A percentile compares a stretch with the other conserved stretches of the same genome.
phyloP scores from a whole-genome alignment of 2,329 filamentous ascomycete species.

The Escovopsis sp. region DNA sequence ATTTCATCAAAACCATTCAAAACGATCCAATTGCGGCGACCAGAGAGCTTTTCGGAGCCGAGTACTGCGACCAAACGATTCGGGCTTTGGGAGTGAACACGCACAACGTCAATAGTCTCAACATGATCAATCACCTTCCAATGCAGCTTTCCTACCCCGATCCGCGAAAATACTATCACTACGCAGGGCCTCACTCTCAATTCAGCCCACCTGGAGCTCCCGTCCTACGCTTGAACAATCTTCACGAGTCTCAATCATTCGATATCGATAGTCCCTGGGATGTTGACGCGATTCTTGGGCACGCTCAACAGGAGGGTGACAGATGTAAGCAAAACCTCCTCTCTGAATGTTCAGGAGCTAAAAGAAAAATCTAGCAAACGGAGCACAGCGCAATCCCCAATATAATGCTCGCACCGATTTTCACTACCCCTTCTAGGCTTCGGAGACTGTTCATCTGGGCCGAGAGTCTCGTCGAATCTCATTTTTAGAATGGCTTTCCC shows the following conservation, averaged over 20 bases:
- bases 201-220: constrained; percentile 2
- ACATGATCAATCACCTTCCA: constrained; percentile 7
- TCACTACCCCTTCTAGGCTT: constrained; percentile 1
- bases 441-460: neutral
- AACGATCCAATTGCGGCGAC: constrained; percentile 9
- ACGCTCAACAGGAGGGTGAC: constrained; percentile 7
- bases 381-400: neutral
- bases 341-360: neutral
- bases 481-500: neutral
- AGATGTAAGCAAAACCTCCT: constrained; percentile 5
- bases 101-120: constrained; percentile 7
- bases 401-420: constrained; percentile 1
- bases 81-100: constrained; percentile 5
- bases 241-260: constrained; percentile 9
- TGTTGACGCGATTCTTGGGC: constrained; percentile 9
- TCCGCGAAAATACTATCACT: constrained; percentile 7
- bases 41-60: constrained; percentile 9
- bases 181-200: constrained; percentile 3
- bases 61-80: constrained; percentile 5
- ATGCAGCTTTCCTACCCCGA: constrained; percentile 7
- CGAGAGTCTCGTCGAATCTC: neutral
- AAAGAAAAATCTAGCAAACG: neutral
- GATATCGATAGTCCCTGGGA: constrained; percentile 12
- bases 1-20: constrained; percentile 9
- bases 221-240: constrained; percentile 7